Conservation (phyloP, 805 yeast genomes). For the Metschnikowia bowlesiae region DNA sequence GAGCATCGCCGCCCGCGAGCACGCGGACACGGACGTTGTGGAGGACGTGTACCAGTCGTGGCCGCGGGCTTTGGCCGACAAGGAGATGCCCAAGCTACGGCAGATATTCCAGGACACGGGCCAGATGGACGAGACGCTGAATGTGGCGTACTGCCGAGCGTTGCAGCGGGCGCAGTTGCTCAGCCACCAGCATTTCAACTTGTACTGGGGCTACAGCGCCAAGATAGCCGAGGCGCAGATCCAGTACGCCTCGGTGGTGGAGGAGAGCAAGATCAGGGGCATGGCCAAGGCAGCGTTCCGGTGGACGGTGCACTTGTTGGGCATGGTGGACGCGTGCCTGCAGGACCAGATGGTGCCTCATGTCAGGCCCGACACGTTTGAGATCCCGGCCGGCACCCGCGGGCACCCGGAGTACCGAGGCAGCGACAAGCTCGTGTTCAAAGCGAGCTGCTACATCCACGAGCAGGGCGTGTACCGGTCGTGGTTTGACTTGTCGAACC, state of each 20-base stretch:
- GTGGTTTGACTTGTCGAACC: constrained; percentile 17
- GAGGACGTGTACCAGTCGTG: constrained; percentile 3
- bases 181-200: constrained; percentile 22
- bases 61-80: constrained; percentile 5
- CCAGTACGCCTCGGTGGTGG: constrained; percentile 23
- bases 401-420: constrained; percentile 27
- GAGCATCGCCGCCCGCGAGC: neutral
- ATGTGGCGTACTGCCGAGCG: constrained; percentile 31
- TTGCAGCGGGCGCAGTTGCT: constrained; percentile 26
- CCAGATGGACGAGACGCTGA: constrained; percentile 20
- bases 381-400: constrained; percentile 23
- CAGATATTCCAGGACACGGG: constrained; percentile 31
- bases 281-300: constrained; percentile 16
- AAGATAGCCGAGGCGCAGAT: constrained; percentile 24
- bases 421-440: constrained; percentile 3
- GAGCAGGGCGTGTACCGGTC: constrained; percentile 6
- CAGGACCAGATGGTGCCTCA: constrained; percentile 24
- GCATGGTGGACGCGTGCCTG: constrained; percentile 16
- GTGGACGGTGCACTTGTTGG: constrained; percentile 13
- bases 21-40: neutral
- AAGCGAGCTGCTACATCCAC: constrained; percentile 10
- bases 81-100: constrained; percentile 5
- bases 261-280: constrained; percentile 18
- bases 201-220: constrained; percentile 32
- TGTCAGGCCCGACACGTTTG: constrained; percentile 18